Conservation (phyloP, 352 stramenopile genomes). For the Peronospora tabacina region DNA sequence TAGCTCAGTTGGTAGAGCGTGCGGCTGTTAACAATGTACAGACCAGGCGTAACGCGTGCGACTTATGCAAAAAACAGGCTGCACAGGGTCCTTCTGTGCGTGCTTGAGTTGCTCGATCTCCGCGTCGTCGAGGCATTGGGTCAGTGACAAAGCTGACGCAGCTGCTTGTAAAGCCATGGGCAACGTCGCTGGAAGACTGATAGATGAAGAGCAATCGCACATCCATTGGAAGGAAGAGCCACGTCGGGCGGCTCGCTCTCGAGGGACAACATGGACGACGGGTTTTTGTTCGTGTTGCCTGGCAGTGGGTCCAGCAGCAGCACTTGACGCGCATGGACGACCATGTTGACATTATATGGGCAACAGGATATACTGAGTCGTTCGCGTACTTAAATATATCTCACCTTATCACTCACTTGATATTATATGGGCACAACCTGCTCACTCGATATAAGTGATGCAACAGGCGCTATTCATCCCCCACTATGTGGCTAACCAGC, state of each 20-base stretch:
- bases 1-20: too few relatives aligned
- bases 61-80: slow-evolving; percentile 18
- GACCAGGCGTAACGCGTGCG: slow-evolving; percentile 6
- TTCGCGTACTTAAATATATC: too few relatives aligned
- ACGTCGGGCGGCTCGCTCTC: slow-evolving; percentile 30
- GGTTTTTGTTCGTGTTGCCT: background rate
- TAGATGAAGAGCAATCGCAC: slow-evolving; percentile 42
- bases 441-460: too few relatives aligned
- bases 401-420: too few relatives aligned
- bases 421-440: too few relatives aligned
- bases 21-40: too few relatives aligned
- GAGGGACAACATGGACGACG: slow-evolving; percentile 5
- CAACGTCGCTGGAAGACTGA: slow-evolving; percentile 30
- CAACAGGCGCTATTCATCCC: too few relatives aligned
- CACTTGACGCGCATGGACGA: too few relatives aligned
- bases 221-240: slow-evolving; percentile 41
- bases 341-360: too few relatives aligned
- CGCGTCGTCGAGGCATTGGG: slow-evolving; percentile 5
- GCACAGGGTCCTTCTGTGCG: background rate
- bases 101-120: slow-evolving; percentile 11
- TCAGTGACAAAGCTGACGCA: slow-evolving; percentile 21
- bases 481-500: too few relatives aligned
- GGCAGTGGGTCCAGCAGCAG: background rate
- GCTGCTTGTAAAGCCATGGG: slow-evolving; percentile 29
- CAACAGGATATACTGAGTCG: too few relatives aligned